These are phyloP conservation scores for Lotus japonicus DNA, from an alignment of 306 rosid genomes.

Conservation along the genomic window DNA sequence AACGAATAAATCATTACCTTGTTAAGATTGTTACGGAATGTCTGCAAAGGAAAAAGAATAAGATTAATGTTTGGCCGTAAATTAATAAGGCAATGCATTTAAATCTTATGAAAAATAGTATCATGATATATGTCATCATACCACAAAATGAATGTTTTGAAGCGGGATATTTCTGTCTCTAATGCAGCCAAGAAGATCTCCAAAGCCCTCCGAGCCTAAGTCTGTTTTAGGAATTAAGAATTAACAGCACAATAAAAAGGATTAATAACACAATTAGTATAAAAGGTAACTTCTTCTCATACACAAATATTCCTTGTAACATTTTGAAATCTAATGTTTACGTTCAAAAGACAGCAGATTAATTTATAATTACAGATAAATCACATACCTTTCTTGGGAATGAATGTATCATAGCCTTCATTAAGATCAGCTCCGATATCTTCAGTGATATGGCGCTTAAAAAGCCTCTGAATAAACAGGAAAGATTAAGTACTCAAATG, in stretches of 20 bases:
- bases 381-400: conserved; percentile 55
- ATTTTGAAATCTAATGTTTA: neutral
- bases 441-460: conserved; percentile 83
- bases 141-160: conserved; percentile 95
- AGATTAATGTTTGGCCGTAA: conserved; percentile 11
- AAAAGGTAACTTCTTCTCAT: neutral
- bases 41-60: conserved; percentile 45
- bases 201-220: conserved; percentile 85
- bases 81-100: conserved; percentile 8
- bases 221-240: conserved; percentile 38
- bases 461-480: conserved; percentile 66
- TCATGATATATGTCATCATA: conserved; percentile 32
- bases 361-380: neutral
- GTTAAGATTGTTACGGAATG: conserved; percentile 87
- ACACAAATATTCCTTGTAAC: conserved; percentile 3
- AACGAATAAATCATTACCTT: conserved; percentile 52
- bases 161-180: conserved; percentile 77
- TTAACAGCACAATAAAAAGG: conserved; percentile 11
- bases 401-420: conserved; percentile 77
- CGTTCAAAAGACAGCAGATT: neutral
- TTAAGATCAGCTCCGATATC: conserved; percentile 86
- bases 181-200: conserved; percentile 84
- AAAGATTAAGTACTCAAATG: neutral
- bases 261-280: neutral
- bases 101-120: neutral